phyloP scores from a whole-genome alignment of 768 basidiomycete genomes.

The Phallus indusiatus region DNA sequence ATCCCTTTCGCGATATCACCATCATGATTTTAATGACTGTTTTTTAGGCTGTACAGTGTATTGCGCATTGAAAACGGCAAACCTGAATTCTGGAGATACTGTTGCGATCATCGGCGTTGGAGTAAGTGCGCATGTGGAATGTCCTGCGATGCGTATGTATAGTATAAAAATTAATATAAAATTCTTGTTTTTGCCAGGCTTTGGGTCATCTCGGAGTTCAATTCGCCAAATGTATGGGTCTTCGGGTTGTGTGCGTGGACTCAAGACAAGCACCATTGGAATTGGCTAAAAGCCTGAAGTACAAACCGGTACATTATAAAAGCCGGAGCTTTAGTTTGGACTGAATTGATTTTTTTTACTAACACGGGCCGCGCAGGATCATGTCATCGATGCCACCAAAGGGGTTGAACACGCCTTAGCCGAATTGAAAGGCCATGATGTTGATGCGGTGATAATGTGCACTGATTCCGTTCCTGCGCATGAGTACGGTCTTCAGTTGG shows the following conservation, averaged over 20 bases:
- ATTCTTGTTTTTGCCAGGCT: not conserved
- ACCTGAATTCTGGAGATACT: not conserved
- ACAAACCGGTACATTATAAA: not conserved
- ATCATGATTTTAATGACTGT: not conserved
- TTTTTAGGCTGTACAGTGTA: constrained; percentile 3
- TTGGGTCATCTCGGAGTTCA: constrained; percentile 3
- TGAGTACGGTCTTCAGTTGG: not conserved
- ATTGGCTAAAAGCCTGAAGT: not conserved
- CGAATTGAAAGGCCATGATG: not conserved
- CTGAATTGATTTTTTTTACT: too few species aligned
- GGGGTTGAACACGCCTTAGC: not conserved
- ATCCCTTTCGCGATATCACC: not conserved
- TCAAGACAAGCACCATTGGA: constrained; percentile 3
- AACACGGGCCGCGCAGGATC: not conserved
- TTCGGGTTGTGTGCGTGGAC: constrained; percentile 1
- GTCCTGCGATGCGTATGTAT: not conserved
- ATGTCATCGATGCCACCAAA: constrained; percentile 2
- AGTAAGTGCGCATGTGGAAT: not conserved
- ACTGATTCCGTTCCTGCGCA: not conserved
- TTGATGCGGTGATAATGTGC: not conserved
- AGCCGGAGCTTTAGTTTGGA: too few species aligned
- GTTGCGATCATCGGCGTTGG: constrained; percentile 4
- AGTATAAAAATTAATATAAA: not conserved
- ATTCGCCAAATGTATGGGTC: constrained; percentile 7
- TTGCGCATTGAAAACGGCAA: not conserved